Percentiles rank a stretch among this genome's conserved stretches.
Evolutionary conservation across 768 basidiomycete genomes (phyloP).

Genomic region (Termitomyces titanicus): DNA sequence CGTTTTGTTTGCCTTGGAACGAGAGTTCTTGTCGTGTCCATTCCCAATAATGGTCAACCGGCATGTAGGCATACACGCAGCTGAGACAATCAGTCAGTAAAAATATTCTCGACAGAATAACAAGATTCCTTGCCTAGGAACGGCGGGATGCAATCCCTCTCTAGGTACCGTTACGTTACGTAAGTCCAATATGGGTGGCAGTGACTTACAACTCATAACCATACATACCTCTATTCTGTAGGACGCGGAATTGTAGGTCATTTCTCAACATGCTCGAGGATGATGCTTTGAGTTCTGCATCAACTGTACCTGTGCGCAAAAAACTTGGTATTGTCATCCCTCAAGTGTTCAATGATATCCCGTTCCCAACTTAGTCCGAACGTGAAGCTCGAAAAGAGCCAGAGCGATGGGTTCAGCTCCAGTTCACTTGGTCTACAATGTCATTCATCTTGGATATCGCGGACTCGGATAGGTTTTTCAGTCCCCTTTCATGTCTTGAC

Average conservation of each 20-base stretch:
- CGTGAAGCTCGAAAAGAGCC: not conserved
- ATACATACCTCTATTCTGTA: not conserved
- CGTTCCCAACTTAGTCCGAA: constrained; percentile 1
- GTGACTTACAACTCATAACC: no score
- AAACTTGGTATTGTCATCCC: not conserved
- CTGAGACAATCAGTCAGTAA: not conserved
- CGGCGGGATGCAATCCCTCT: no score
- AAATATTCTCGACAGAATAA: not conserved
- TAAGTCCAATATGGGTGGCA: no score
- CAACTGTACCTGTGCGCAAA: not conserved
- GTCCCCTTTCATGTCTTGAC: not conserved
- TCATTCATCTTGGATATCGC: constrained; percentile 62
- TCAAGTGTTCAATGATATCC: not conserved
- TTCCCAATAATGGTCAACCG: constrained; percentile 16
- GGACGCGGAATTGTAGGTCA: not conserved
- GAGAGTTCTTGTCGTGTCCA: constrained; percentile 10
- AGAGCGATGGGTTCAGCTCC: constrained; percentile 58
- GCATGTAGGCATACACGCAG: constrained; percentile 13
- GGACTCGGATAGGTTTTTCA: constrained; percentile 70
- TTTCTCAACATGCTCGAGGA: not conserved
- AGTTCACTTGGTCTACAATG: constrained; percentile 73
- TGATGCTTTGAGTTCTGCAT: not conserved
- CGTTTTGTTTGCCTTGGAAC: not conserved
- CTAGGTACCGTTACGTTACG: no score
- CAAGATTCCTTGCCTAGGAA: not conserved